These are phyloP conservation scores for Trichodelitschia bisporula DNA, from an alignment of 495 filamentous ascomycete genomes.

Conservation along the genomic window DNA sequence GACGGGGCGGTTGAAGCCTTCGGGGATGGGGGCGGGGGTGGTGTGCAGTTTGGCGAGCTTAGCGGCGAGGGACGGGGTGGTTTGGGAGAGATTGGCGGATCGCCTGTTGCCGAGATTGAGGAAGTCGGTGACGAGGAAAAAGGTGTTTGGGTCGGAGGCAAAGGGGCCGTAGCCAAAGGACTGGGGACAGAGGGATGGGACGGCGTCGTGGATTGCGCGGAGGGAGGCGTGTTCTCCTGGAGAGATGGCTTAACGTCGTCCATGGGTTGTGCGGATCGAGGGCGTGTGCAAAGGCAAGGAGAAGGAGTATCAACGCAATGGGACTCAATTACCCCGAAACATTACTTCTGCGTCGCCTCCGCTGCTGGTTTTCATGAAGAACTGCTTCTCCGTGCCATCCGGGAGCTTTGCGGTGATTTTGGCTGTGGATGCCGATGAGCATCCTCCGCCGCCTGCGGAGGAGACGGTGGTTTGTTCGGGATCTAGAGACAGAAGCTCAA, in stretches of 20 bases:
- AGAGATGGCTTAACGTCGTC: slow-evolving; percentile 1
- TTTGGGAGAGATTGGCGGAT: slow-evolving; percentile 4
- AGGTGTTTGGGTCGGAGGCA: slow-evolving; percentile 21
- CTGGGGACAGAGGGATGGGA: slow-evolving; percentile 50
- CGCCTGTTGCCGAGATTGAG: slow-evolving; percentile 32
- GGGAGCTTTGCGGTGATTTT: slow-evolving; percentile 31
- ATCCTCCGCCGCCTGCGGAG: slow-evolving; percentile 44
- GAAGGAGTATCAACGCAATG: neutral
- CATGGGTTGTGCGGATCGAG: neutral
- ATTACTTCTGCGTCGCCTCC: slow-evolving; percentile 41
- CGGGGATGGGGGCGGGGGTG: slow-evolving; percentile 41
- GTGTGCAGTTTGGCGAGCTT: slow-evolving; percentile 63
- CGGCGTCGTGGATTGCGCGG: slow-evolving; percentile 45
- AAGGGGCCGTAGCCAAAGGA: slow-evolving; percentile 46
- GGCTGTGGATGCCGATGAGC: slow-evolving; percentile 37
- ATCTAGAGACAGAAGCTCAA: slow-evolving; percentile 36
- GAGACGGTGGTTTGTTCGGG: slow-evolving; percentile 27
- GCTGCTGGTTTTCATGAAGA: slow-evolving; percentile 61
- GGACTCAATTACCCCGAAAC: slow-evolving; percentile 31
- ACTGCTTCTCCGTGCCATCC: slow-evolving; percentile 30
- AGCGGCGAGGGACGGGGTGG: slow-evolving; percentile 27
- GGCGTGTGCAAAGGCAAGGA: neutral
- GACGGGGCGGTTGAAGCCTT: slow-evolving; percentile 27
- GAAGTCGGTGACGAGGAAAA: slow-evolving; percentile 64
- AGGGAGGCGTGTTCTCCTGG: slow-evolving; percentile 60